Evolutionary conservation across 2,329 filamentous ascomycete species (phyloP).

Genomic region (Sclerotiophoma versabilis): DNA sequence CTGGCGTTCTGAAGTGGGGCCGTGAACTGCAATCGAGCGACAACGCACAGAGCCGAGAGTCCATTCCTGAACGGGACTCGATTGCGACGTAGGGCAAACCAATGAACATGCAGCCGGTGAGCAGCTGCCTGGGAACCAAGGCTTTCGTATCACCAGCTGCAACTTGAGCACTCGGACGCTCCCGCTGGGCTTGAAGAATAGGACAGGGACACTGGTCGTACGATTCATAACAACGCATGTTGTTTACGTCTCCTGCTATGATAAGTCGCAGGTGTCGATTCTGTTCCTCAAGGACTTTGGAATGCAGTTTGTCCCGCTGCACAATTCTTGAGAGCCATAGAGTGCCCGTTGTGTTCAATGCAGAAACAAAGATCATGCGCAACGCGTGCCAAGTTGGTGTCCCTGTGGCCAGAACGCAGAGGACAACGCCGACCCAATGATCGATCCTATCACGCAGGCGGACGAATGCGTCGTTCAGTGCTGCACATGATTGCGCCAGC

Average conservation of each 20-base stretch:
- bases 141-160: conserved; percentile 22
- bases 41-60: conserved; percentile 44
- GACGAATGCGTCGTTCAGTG: background rate
- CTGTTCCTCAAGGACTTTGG: background rate
- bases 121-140: conserved; percentile 36
- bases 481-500: background rate
- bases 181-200: background rate
- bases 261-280: background rate
- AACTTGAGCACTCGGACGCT: conserved; percentile 2
- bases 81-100: conserved; percentile 29
- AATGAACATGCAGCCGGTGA: conserved; percentile 25
- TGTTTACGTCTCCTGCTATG: background rate
- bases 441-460: background rate
- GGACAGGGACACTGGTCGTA: background rate
- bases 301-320: background rate
- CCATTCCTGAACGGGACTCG: conserved; percentile 26
- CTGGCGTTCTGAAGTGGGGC: conserved; percentile 30
- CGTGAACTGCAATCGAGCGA: conserved; percentile 33
- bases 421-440: background rate
- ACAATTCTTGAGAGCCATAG: background rate
- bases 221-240: background rate
- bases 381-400: conserved; percentile 3
- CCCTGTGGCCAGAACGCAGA: background rate
- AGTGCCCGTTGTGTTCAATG: background rate
- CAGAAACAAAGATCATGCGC: background rate